Evolutionary conservation across 2,329 filamentous ascomycete species (phyloP).

Genomic region (Aulographum hederae): DNA sequence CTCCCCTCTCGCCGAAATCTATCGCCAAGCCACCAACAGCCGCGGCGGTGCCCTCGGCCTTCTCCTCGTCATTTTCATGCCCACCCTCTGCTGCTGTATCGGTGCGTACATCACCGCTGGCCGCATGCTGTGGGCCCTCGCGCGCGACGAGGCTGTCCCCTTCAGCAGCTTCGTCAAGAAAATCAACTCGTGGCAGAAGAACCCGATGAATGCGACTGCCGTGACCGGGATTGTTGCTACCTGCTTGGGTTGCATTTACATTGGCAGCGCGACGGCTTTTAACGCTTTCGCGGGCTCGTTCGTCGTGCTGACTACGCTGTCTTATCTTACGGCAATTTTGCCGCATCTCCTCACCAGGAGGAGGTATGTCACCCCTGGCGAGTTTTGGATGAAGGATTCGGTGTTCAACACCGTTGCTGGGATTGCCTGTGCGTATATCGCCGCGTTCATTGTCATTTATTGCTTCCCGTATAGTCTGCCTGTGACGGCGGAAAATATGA

Average conservation of each 20-base stretch:
- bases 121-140: slow-evolving; percentile 45
- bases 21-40: slow-evolving; percentile 27
- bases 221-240: slow-evolving; percentile 31
- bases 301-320: slow-evolving; percentile 34
- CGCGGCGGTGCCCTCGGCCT: slow-evolving; percentile 19
- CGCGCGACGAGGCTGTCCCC: slow-evolving; percentile 38
- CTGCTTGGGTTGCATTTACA: slow-evolving; percentile 43
- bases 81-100: slow-evolving; percentile 30
- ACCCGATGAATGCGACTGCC: slow-evolving; percentile 38
- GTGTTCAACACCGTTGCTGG: slow-evolving; percentile 33
- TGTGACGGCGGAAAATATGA: slow-evolving; percentile 29
- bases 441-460: slow-evolving; percentile 44
- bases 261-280: slow-evolving; percentile 49
- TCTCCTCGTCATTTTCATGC: slow-evolving; percentile 34
- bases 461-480: slow-evolving; percentile 34
- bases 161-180: slow-evolving; percentile 28
- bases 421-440: slow-evolving; percentile 37
- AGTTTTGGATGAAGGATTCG: slow-evolving; percentile 34
- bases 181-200: slow-evolving; percentile 27
- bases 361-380: slow-evolving; percentile 32
- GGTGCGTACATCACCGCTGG: slow-evolving; percentile 42
- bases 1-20: slow-evolving; percentile 50
- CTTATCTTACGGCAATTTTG: slow-evolving; percentile 45
- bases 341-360: slow-evolving; percentile 22
- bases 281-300: slow-evolving; percentile 45